Percentiles rank a stretch among this genome's conserved stretches.
phyloP scores from a whole-genome alignment of 768 basidiomycete species.

The Myochromella boudieri region DNA sequence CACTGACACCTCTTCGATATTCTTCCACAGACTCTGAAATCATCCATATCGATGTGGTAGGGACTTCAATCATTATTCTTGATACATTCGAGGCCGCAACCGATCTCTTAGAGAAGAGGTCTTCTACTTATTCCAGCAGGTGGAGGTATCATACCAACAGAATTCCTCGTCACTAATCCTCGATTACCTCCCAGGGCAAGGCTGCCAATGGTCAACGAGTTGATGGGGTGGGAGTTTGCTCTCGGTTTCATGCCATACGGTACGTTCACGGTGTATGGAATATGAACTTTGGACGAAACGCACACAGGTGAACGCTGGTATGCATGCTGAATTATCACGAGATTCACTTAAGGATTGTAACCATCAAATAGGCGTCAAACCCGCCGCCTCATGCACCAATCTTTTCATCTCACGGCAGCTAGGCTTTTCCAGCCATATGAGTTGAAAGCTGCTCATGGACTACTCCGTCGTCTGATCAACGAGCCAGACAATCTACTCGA shows the following conservation, averaged over 20 bases:
- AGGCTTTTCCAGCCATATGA: constrained; percentile 21
- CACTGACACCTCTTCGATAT: too few species aligned
- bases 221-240: constrained; percentile 22
- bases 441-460: constrained; percentile 18
- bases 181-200: constrained; percentile 29
- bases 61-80: constrained; percentile 23
- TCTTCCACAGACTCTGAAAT: constrained; percentile 19
- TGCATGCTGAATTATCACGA: too few species aligned
- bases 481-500: constrained; percentile 16
- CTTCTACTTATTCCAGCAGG: constrained; percentile 22
- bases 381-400: constrained; percentile 22
- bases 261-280: too few species aligned
- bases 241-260: constrained; percentile 9
- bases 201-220: constrained; percentile 22
- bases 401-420: constrained; percentile 18
- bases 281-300: too few species aligned
- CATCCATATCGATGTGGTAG: constrained; percentile 20
- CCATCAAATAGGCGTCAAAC: constrained; percentile 27
- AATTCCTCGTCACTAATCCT: constrained; percentile 2
- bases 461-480: constrained; percentile 22
- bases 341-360: too few species aligned
- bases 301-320: too few species aligned
- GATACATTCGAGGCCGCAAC: constrained; percentile 20
- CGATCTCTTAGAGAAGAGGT: constrained; percentile 26
- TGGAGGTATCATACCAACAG: background rate